Conservation (phyloP, 192 early-diverging fungal species). For the Phycomyces nitens region DNA sequence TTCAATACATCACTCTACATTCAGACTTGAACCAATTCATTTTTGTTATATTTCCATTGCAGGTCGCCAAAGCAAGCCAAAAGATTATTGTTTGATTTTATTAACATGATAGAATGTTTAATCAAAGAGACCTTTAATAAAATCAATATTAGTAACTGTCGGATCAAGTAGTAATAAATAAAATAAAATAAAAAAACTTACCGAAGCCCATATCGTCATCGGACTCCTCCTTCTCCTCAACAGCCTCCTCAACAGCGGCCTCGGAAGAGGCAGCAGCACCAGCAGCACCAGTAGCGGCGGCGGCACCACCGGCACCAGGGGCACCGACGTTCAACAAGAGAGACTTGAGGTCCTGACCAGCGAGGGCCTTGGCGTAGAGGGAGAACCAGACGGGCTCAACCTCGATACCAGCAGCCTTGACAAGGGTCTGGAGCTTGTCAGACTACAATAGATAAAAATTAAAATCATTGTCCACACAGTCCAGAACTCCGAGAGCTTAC, state of each 20-base stretch:
- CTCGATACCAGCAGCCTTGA: slow-evolving; percentile 84
- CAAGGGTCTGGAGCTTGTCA: slow-evolving; percentile 44
- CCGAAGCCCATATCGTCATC: slow-evolving; percentile 86
- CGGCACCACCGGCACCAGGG: slow-evolving; percentile 47
- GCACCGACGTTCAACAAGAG: slow-evolving; percentile 87
- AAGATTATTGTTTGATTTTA: too few species aligned
- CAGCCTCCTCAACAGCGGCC: slow-evolving; percentile 66
- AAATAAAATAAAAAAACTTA: slow-evolving; percentile 39
- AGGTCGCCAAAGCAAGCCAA: too few species aligned
- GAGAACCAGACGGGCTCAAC: slow-evolving; percentile 93
- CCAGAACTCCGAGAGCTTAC: neutral
- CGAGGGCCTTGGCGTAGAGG: slow-evolving; percentile 98
- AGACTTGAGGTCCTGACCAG: slow-evolving; percentile 82
- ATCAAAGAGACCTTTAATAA: slow-evolving; percentile 49
- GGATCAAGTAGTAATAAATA: too few species aligned
- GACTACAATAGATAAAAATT: neutral
- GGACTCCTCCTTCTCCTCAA: slow-evolving; percentile 66
- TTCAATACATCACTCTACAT: too few species aligned
- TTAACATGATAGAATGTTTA: slow-evolving; percentile 21
- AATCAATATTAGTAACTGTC: too few species aligned
- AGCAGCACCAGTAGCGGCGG: slow-evolving; percentile 30
- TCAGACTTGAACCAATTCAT: too few species aligned
- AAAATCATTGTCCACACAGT: neutral
- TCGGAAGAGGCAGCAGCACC: slow-evolving; percentile 38
- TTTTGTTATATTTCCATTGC: too few species aligned